Evolutionary conservation across 2,329 filamentous ascomycete genomes (phyloP).

Genomic region (Aspergillus fumigatus): DNA sequence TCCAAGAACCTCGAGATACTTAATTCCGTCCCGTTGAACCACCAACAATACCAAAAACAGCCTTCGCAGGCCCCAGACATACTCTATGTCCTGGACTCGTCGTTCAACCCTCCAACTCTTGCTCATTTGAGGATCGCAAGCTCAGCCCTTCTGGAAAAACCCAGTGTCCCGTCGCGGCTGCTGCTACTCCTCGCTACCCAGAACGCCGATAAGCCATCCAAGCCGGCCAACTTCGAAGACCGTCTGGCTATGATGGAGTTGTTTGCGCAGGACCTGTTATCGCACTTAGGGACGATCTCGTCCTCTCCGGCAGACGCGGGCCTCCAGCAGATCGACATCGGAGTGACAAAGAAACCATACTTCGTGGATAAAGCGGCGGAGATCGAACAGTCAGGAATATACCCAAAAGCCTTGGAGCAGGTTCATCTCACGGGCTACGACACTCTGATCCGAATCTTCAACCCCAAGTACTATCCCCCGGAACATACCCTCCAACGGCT

Average conservation of each 20-base stretch:
- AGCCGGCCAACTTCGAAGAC: constrained; percentile 46
- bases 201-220: constrained; percentile 60
- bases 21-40: constrained; percentile 15
- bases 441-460: constrained; percentile 46
- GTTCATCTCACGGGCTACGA: constrained; percentile 48
- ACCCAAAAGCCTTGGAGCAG: constrained; percentile 37
- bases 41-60: neutral
- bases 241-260: constrained; percentile 47
- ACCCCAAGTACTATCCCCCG: constrained; percentile 47
- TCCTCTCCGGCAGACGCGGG: constrained; percentile 7
- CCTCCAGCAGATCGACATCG: constrained; percentile 41
- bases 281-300: constrained; percentile 19
- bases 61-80: constrained; percentile 18
- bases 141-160: constrained; percentile 45
- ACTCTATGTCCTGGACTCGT: constrained; percentile 63
- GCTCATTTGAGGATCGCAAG: constrained; percentile 55
- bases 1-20: constrained; percentile 31
- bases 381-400: constrained; percentile 36
- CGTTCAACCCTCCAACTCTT: constrained; percentile 61
- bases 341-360: constrained; percentile 46
- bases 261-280: constrained; percentile 42
- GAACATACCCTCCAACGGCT: constrained; percentile 40
- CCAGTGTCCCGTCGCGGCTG: constrained; percentile 36
- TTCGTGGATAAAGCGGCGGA: constrained; percentile 45
- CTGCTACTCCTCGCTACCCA: constrained; percentile 59